Evolutionary conservation across 106 monocot genomes (phyloP).

Genomic region (Acorus calamus): DNA sequence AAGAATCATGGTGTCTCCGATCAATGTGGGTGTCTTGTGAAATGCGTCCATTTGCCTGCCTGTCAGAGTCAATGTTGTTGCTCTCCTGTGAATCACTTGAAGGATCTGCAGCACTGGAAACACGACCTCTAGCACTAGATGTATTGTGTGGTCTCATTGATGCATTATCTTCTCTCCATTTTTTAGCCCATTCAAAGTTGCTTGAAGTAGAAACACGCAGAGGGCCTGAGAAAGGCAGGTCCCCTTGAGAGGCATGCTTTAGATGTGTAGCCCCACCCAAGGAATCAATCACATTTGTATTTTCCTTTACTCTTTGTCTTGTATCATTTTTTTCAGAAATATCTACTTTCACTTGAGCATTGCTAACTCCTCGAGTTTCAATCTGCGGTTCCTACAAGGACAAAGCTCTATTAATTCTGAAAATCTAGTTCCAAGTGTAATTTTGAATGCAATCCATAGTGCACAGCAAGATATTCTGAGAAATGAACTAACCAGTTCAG

Average conservation of each 20-base stretch:
- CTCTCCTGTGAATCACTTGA: neutral
- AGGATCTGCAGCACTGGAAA: neutral
- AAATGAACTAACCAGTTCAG: neutral
- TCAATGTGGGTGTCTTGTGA: constrained; percentile 6
- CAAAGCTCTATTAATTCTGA: neutral
- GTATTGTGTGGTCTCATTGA: constrained; percentile 10
- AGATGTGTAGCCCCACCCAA: constrained; percentile 2
- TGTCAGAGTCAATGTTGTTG: constrained; percentile 11
- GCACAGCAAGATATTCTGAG: neutral
- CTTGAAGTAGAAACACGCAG: constrained; percentile 15
- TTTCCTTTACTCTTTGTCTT: constrained; percentile 34
- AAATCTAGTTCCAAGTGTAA: neutral
- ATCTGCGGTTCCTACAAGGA: constrained; percentile 22
- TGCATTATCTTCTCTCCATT: constrained; percentile 18
- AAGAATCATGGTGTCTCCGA: constrained; percentile 19
- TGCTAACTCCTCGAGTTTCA: constrained; percentile 1
- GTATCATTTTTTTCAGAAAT: constrained; percentile 8
- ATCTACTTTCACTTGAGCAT: constrained; percentile 7
- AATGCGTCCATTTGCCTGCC: constrained; percentile 14
- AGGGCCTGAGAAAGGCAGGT: constrained; percentile 17
- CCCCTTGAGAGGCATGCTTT: constrained; percentile 11
- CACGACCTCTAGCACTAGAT: constrained; percentile 3
- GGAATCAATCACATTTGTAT: constrained; percentile 16
- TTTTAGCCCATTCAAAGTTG: constrained; percentile 31
- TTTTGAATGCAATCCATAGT: neutral